Evolutionary conservation across 768 basidiomycete species (phyloP).

Genomic region (Pleurotus eryngii): DNA sequence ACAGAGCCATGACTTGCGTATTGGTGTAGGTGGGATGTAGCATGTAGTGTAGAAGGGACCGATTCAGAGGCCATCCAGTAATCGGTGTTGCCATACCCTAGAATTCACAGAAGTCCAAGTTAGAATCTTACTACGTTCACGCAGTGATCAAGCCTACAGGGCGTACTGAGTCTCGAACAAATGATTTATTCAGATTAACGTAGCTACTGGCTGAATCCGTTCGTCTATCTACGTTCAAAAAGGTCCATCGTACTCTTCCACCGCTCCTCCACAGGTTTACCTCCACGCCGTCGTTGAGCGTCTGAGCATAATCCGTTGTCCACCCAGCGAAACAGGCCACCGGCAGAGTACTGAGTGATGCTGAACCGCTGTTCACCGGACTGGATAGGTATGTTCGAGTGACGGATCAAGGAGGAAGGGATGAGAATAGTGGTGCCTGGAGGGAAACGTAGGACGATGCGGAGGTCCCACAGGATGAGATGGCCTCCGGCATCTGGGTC

Average conservation of each 20-base stretch:
- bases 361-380: slow-evolving; percentile 10
- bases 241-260: neutral
- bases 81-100: too few relatives aligned
- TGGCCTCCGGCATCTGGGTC: slow-evolving; percentile 15
- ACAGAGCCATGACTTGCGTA: too few relatives aligned
- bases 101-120: too few relatives aligned
- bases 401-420: slow-evolving; percentile 16
- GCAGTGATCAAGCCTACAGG: too few relatives aligned
- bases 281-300: neutral
- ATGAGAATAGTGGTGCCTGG: slow-evolving; percentile 17
- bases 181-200: too few relatives aligned
- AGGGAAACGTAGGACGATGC: slow-evolving; percentile 17
- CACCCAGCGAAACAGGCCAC: slow-evolving; percentile 20
- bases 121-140: too few relatives aligned
- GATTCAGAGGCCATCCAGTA: too few relatives aligned
- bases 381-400: slow-evolving; percentile 11
- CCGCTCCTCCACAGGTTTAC: neutral
- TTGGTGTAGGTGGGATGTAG: too few relatives aligned
- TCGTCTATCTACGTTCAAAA: neutral
- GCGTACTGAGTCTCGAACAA: too few relatives aligned
- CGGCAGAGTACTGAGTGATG: slow-evolving; percentile 20
- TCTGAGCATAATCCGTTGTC: slow-evolving; percentile 12
- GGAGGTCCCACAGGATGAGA: slow-evolving; percentile 16
- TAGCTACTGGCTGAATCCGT: too few relatives aligned
- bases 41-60: too few relatives aligned